phyloP scores from a whole-genome alignment of 2,329 filamentous ascomycete genomes.

The Cylindrodendrum hubeiense region DNA sequence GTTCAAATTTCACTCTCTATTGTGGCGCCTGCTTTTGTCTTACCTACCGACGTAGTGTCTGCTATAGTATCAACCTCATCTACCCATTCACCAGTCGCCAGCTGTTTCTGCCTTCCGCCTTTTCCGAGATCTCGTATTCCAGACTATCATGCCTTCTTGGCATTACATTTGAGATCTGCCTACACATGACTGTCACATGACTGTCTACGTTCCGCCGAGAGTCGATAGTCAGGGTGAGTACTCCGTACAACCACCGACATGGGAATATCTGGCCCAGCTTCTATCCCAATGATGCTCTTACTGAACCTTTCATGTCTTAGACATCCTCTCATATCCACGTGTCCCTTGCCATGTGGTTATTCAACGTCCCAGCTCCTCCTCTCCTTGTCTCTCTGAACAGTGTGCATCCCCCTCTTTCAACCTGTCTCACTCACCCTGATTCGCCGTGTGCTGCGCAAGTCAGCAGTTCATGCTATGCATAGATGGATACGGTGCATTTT shows the following conservation, averaged over 20 bases:
- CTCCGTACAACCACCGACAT: too few species aligned
- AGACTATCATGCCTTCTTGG: background rate
- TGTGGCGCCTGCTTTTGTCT: background rate
- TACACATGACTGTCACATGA: background rate
- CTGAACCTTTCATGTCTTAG: too few species aligned
- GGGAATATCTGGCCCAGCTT: too few species aligned
- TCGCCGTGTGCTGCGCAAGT: too few species aligned
- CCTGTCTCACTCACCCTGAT: too few species aligned
- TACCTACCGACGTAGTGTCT: background rate
- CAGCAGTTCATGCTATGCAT: too few species aligned
- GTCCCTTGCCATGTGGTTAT: too few species aligned
- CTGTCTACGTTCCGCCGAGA: background rate
- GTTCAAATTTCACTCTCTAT: background rate
- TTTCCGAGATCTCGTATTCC: background rate
- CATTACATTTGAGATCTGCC: background rate
- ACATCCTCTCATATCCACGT: too few species aligned
- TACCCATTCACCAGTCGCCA: background rate
- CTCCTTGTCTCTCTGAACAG: too few species aligned
- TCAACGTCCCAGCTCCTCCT: too few species aligned
- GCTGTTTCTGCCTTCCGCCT: background rate
- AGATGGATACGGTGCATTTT: background rate
- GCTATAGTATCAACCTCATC: background rate
- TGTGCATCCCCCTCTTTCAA: too few species aligned
- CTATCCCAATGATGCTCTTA: too few species aligned
- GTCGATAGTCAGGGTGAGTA: background rate